Base-by-base conservation (phyloP, 2,329 filamentous ascomycete genomes). In the Trichophaea hybrida region DNA sequence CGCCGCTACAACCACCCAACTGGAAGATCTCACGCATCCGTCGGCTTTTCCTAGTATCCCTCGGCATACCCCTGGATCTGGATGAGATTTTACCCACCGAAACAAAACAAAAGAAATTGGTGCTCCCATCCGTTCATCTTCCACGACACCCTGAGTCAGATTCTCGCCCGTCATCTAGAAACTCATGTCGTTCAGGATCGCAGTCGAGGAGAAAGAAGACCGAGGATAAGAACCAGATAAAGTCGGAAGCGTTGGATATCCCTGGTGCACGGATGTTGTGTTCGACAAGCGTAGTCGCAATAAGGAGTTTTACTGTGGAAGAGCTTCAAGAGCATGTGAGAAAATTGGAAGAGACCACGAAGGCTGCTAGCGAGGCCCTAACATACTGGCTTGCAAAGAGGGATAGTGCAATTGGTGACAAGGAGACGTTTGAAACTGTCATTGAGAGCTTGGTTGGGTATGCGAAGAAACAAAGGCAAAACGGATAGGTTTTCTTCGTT, bases 11-110 rank as follows among this genome's bases (percentile, higher is more conserved):
- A 69, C 93, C 93, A 5, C 91, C 93, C 0, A 93, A 98, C 72
- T 98, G 93, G 93, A 94, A 96, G 61, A 88, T 93, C 65, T 95
- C 89, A 56, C 87, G 90, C 55, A 98, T 95, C 68, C 84, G 93
- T 57, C 86, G 93, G 33, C 80, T 98, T 32, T 98, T 98, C 71
- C 82, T 98, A 46, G 90, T 98, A 57, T 96, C 90, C 1, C 80
- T 98, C 0, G 93, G 93, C 15, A 93, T 98, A 0, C 93, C 93
- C 1, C 88, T 98, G 49, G 93, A 98, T 69, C 78, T 98, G 0
- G 93, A 98, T 72, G 93, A 98, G 74, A 97, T 98, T 58, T 80
- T 98, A 6, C 93, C 93, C 0, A 90, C 91, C 0, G 67, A 66
- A 50, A 94, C 88, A 10, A 97, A 97, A 73, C 93, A 98, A 72